Percentiles rank a stretch among this genome's conserved stretches.
phyloP scores from a whole-genome alignment of 441 rosid species.

The Corymbia citriodora region DNA sequence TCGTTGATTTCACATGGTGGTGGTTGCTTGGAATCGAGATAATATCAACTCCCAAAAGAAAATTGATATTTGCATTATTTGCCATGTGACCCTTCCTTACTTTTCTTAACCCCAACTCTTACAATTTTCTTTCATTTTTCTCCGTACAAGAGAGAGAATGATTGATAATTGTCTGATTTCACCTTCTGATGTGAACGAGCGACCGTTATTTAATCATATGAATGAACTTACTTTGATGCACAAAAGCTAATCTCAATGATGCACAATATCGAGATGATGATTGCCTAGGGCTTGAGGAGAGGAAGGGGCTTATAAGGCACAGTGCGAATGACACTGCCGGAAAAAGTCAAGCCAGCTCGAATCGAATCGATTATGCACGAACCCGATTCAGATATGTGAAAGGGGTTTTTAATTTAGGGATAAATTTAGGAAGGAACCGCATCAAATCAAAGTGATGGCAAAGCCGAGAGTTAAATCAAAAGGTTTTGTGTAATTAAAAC shows the following conservation, averaged over 20 bases:
- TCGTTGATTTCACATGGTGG: background rate
- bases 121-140: background rate
- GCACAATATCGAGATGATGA: background rate
- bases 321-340: background rate
- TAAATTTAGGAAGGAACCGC: background rate
- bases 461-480: background rate
- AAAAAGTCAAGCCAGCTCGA: background rate
- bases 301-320: background rate
- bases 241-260: background rate
- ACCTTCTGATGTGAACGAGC: background rate
- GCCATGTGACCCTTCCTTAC: background rate
- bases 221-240: background rate
- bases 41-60: background rate
- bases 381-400: background rate
- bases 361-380: background rate
- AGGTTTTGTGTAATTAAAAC: background rate
- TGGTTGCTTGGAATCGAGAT: background rate
- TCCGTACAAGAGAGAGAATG: background rate
- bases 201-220: background rate
- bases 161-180: background rate
- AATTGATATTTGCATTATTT: background rate
- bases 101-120: background rate
- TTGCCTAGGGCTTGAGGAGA: too few species aligned
- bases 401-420: background rate
- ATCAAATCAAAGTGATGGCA: background rate